Conservation (phyloP, 2,329 filamentous ascomycete species). For the Xylariaceae sp. region DNA sequence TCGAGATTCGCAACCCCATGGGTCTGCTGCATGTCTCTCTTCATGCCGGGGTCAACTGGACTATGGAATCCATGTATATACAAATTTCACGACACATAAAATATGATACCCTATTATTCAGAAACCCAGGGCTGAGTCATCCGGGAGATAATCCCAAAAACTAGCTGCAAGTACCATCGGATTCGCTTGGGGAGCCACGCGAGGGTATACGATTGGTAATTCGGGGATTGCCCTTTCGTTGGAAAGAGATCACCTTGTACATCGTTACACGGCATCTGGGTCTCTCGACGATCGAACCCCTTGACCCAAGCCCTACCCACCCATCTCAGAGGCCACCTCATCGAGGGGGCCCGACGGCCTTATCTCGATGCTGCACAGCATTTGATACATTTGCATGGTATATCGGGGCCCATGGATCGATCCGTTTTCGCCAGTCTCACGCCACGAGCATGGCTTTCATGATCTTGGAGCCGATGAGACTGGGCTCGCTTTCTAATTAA, state of each 20-base stretch:
- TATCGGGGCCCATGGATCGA: too few species aligned
- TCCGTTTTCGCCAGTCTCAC: background rate
- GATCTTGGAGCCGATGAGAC: too few species aligned
- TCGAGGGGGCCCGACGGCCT: conserved; percentile 11
- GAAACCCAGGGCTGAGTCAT: conserved; percentile 2
- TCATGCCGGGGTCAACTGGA: background rate
- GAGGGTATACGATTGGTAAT: conserved; percentile 18
- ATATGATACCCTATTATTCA: too few species aligned
- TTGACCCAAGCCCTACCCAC: conserved; percentile 7
- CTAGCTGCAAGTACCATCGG: conserved; percentile 8
- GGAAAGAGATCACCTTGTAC: conserved; percentile 20
- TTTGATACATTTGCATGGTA: background rate
- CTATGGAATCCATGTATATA: conserved; percentile 13
- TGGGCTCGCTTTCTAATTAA: too few species aligned
- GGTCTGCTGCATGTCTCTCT: background rate
- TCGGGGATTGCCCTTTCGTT: conserved; percentile 17
- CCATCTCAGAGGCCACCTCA: conserved; percentile 5
- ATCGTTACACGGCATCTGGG: conserved; percentile 25
- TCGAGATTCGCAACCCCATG: background rate
- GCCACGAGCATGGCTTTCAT: background rate
- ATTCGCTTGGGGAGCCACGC: conserved; percentile 12
- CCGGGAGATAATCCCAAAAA: conserved; percentile 3
- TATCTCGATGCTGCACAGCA: conserved; percentile 20
- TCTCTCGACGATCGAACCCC: conserved; percentile 19
- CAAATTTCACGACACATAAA: conserved; percentile 3